Evolutionary conservation across 345 rosid genomes (phyloP), one percentile per base, ranked within the genome.

Genomic region (Eucalyptus sp.): DNA sequence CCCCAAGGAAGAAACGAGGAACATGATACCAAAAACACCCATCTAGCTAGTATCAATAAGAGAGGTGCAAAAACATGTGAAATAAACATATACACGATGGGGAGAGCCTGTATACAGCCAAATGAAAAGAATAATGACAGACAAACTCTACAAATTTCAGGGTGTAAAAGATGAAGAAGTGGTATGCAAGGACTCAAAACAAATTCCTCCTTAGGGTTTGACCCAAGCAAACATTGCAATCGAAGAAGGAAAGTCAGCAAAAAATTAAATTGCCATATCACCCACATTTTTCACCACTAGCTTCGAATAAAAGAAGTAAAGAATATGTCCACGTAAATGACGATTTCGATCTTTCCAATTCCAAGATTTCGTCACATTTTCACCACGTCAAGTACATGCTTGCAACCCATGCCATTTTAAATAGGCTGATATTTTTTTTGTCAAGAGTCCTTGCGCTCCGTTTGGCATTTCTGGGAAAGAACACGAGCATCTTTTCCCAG

Each of bases 381-480:
- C 87, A 50, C 58, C 24, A 85, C 46, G 87, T 86, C 37, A 86
- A 86, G 87, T 86, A 31, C 62, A 51, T 86, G 64, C 66, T 76
- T 41, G 48, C 29, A 76, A 41, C 7, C 84, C 48, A 76, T 76
- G 48, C 84, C 84, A 76, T 76, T 25, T 76, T 76, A 41, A 31
- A 18, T 76, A 41, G 44, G 27, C 46, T 76, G 84, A 37, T 76
- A 44, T 22, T 41, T 71, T 66, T 66, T 27, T 76, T 76, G 27
- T 88, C 64, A 88, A n/a, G 44, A 41, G 86, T 58, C 43, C 50
- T 76, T 41, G 25, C 86, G 89, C 56, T 92, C 83, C 54, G 92
- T 91, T 51, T 89, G 89, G 87, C 98, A 95, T 31, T 92, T 56
- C 89, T 95, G 94, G 22, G 94, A 92, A 68, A 92, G 88, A 92